Evolutionary conservation across 225 moss, liverwort and hornwort genomes (phyloP), one percentile per base, ranked within the genome.

Genomic region (Thuidium tamariscinum): DNA sequence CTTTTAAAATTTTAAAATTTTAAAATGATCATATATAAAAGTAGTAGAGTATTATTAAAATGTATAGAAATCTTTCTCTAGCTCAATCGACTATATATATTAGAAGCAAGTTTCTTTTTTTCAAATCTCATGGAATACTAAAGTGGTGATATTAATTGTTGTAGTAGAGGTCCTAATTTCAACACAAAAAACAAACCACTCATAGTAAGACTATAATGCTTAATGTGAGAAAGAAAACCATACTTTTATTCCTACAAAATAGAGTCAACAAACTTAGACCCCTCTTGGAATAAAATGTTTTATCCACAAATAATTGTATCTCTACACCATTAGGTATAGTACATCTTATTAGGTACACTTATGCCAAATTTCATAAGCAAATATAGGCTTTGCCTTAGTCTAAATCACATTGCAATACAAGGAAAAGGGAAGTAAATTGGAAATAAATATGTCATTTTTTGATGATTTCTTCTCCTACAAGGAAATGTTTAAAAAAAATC

Each of bases 321-420:
- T 27, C 0, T 44, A 3, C 0, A 27, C 9, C 27, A 44, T 27
- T 5, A 27, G 27, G 9, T 44, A 16, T 0, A 0, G n/a, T n/a
- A 68, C 4, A 68, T 39, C 25, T 13, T 67, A 4, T 23, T 22
- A 22, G 37, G 2, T 37, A 21, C 2, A 37, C 11, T 37, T 22
- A 67, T 37, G 7, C 22, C 12, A 18, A 37, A 22, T 22, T 67
- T 67, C 2, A 66, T 12, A 37, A 37, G 7, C 1, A 39, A 7
- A 7, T 39, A 39, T 22, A 0, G 13, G 2, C 2, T 4, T 0
- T 7, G 0, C 6, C 13, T 39, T 39, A 39, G 0, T 39, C 23
- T 13, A 68, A 23, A 68, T 8, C 23, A 68, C 12, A 4, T 2
- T 39, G 0, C 0, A 0, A 13, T 68, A 14, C 1, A 8, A 68